Base-by-base conservation (phyloP, 2,329 filamentous ascomycete species). In the Trichophyton verrucosum region DNA sequence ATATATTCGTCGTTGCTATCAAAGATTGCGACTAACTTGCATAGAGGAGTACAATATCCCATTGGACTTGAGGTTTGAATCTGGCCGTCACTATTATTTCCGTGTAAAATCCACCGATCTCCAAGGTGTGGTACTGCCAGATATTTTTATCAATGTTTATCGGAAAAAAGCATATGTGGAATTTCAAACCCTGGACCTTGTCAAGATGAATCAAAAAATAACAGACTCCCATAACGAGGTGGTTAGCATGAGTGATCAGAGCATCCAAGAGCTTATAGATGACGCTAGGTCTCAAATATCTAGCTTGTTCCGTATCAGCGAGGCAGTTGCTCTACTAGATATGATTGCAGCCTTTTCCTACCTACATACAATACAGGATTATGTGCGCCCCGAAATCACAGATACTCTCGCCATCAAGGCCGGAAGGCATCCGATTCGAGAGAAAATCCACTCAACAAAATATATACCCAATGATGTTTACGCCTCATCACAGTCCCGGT, bases 401-500 rank as follows among this genome's bases (percentile, higher is more conserved):
- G 80, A 84, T 3, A 85, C 84, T 0, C 74, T 95, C 27, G 88
- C 86, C 0, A 80, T 96, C 60, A 87, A 88, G 65, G 78, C 82
- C 27, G 89, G 87, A 15, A 81, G 88, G 33, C 90, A 96, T 70
- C 89, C 90, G 0, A 86, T 95, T 61, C 78, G 86, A 3, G 89
- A 95, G 73, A 88, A 85, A 69, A 82, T 86, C 1, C 84, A 89
- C 65, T 75, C 77, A 0, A 81, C 81, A 53, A 84, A 82, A 22
- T 95, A 88, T 69, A 79, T 97, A 2, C 88, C 94, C 0, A 97
- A 97, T 65, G 91, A 97, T 68, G 88, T 91, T 30, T 97, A 91
- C 68, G 87, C 89, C 2, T 88, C 86, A 0, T 81, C 87, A 38
- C 85, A 92, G 63, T 85, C 85, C 40, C 84, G 91, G 1, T 95